Base-by-base conservation (phyloP, 2,329 filamentous ascomycete species). In the Zasmidium citrigriseum region DNA sequence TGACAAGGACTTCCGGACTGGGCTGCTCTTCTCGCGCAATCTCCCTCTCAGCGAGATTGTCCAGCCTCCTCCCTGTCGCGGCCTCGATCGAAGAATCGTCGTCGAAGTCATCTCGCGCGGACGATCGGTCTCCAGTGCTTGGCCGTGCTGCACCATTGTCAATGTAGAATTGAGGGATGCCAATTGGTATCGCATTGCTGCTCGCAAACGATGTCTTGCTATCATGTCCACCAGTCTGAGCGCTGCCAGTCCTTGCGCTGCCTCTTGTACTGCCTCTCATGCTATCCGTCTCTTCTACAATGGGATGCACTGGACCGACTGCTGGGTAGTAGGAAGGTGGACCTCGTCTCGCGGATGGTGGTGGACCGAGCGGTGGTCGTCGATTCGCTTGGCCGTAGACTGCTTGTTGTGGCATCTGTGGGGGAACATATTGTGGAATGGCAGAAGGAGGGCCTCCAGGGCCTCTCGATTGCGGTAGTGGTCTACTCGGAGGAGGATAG, bases 241-340 rank as follows among this genome's bases (percentile, higher is more conserved):
- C 62, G 54, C 65, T 68, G 48, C 66, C 64, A 18, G 62, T 62
- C 16, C 38, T 54, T 41, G 7, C 34, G 18, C 12, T 41, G 24
- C 34, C 34, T 23, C 65, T 58, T 18, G 59, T 41, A 56, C 65
- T 68, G 12, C 67, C 61, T 20, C 62, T 52, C 60, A 74, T 70
- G n/a, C 71, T 75, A 52, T 79, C 78, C 4, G 76, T 73, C 61
- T 82, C 79, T 67, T 82, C 79, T 2, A 70, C 74, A 51, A 82
- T 82, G 2, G 79, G 79, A 27, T 78, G 76, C 23, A 82, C 79
- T 23, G 77, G 77, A 0, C 76, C 78, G 54, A 75, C 69, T 59
- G 79, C 77, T 1, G 78, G 77, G 59, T 82, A 82, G 64, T 80
- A 81, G 0, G 76, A 78, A 4, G 76, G 74, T 9, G 79, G 79